Percentiles rank a stretch among this genome's conserved stretches.
These are phyloP conservation scores for Metschnikowia matae DNA, from an alignment of 805 yeast species.

Conservation along the genomic window DNA sequence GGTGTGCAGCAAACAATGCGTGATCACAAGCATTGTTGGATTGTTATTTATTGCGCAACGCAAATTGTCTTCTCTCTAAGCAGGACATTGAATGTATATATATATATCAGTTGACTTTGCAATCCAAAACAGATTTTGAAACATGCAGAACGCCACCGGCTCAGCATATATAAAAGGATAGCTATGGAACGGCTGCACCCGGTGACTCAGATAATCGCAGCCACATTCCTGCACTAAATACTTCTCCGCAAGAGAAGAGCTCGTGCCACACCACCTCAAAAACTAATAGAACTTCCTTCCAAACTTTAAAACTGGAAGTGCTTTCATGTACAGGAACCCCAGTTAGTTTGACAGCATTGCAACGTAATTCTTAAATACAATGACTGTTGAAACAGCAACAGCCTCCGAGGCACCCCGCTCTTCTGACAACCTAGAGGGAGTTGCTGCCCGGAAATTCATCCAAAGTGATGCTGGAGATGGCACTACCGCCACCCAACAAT, in stretches of 20 bases:
- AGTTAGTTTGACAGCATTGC: not conserved
- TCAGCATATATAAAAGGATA: too few species aligned
- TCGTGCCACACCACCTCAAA: not conserved
- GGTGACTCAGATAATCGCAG: not conserved
- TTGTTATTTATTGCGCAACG: not conserved
- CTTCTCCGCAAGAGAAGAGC: not conserved
- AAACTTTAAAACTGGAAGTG: not conserved
- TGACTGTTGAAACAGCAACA: not conserved
- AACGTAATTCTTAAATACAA: not conserved
- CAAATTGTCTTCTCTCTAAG: not conserved
- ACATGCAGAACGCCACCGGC: too few species aligned
- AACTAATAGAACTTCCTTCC: not conserved
- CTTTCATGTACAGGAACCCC: too few species aligned
- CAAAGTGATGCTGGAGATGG: constrained; percentile 43
- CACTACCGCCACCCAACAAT: constrained; percentile 33
- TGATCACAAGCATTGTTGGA: not conserved
- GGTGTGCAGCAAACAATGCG: not conserved
- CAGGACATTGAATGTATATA: too few species aligned
- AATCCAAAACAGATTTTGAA: too few species aligned
- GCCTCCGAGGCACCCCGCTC: not conserved
- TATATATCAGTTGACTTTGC: too few species aligned
- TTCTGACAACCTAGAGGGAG: not conserved
- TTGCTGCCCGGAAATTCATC: constrained; percentile 6
- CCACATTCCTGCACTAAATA: not conserved
- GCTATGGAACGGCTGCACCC: too few species aligned